Conservation (phyloP, 768 basidiomycete genomes). For the Leccinum variicolor region DNA sequence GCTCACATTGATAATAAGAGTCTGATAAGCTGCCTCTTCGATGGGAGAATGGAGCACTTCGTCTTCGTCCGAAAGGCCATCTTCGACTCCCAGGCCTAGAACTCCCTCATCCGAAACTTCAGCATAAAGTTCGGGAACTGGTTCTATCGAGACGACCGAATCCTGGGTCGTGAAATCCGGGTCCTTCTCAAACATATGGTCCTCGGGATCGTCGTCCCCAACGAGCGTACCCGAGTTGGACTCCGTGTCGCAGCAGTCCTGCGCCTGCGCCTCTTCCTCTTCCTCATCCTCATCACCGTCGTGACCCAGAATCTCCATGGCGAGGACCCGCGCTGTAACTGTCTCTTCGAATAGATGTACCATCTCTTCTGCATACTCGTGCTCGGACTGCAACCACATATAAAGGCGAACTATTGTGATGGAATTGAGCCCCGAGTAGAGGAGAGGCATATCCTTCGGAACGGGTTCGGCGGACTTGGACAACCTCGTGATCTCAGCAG, state of each 20-base stretch:
- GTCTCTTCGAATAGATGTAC: conserved; percentile 31
- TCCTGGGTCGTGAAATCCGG: neutral
- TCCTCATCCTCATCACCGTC: neutral
- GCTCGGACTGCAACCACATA: conserved; percentile 32
- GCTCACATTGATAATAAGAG: conserved; percentile 3
- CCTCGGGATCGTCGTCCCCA: conserved; percentile 7
- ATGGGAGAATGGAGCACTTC: neutral
- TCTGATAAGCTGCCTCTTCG: neutral
- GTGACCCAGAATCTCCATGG: conserved; percentile 25
- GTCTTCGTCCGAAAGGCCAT: neutral
- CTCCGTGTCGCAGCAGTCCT: conserved; percentile 1
- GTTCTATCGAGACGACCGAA: neutral
- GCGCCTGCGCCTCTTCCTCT: neutral
- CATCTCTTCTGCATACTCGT: conserved; percentile 31
- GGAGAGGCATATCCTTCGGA: conserved; percentile 32
- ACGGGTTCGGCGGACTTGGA: conserved; percentile 28
- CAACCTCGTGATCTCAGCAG: conserved; percentile 30
- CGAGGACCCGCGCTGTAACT: conserved; percentile 27
- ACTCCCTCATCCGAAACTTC: neutral
- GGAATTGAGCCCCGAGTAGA: conserved; percentile 32
- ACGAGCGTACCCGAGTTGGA: conserved; percentile 10
- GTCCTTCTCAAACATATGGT: conserved; percentile 8
- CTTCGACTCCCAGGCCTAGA: neutral
- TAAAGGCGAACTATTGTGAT: conserved; percentile 28
- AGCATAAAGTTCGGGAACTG: neutral